Evolutionary conservation across 2,329 filamentous ascomycete species (phyloP).

Genomic region (Coniochaeta hoffmannii): DNA sequence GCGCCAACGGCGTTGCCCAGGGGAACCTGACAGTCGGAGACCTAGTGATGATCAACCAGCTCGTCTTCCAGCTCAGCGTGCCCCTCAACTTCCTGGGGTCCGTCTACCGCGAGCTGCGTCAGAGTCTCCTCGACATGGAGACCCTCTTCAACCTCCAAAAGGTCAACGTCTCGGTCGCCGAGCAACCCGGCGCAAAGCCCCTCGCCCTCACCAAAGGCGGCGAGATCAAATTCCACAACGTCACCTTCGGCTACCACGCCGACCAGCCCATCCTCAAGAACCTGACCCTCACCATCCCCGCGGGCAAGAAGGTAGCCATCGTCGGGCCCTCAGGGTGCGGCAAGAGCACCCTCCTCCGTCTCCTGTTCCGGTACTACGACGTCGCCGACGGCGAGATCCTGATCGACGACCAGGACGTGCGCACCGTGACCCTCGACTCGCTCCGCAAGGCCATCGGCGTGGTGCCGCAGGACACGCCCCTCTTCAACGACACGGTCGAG

Average conservation of each 20-base stretch:
- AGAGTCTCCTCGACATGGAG: constrained; percentile 96
- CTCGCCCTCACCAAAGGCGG: constrained; percentile 69
- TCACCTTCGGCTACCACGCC: constrained; percentile 84
- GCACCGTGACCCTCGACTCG: constrained; percentile 73
- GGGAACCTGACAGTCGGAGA: constrained; percentile 87
- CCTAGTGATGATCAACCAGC: constrained; percentile 96
- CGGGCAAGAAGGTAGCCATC: constrained; percentile 91
- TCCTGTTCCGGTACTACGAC: constrained; percentile 94
- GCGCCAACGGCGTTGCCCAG: constrained; percentile 76
- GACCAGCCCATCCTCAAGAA: constrained; percentile 83
- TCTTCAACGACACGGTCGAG: constrained; percentile 94
- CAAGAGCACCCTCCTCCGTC: constrained; percentile 84
- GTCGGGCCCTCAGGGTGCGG: constrained; percentile 94
- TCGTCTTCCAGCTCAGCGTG: constrained; percentile 95
- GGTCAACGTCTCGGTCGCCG: constrained; percentile 81
- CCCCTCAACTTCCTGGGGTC: constrained; percentile 97
- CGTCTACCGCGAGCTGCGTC: constrained; percentile 90
- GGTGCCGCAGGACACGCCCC: constrained; percentile 90
- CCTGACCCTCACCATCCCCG: constrained; percentile 80
- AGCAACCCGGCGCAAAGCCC: constrained; percentile 65
- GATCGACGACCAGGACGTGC: constrained; percentile 89
- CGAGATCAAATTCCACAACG: constrained; percentile 90
- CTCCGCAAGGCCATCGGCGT: constrained; percentile 83
- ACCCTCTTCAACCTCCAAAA: constrained; percentile 96
- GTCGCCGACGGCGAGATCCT: constrained; percentile 76